Percentiles rank a stretch among this genome's conserved stretches.
Evolutionary conservation across 1,284 basidiomycete species (phyloP).

Genomic region (Ustanciosporium gigantosporum): DNA sequence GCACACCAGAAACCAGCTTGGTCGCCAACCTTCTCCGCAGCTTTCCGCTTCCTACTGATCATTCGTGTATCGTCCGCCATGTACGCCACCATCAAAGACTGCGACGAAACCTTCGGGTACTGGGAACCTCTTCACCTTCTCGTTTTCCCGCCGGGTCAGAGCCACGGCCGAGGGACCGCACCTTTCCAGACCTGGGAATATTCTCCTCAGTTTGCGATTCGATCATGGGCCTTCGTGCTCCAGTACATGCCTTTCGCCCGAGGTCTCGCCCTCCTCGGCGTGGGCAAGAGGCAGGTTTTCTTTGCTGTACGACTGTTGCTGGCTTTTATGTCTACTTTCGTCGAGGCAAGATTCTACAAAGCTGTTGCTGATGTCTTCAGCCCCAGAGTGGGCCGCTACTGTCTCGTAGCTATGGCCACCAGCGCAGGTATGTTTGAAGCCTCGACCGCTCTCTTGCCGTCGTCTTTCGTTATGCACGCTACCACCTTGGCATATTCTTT

Average conservation of each 20-base stretch:
- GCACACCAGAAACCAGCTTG: slow-evolving; percentile 32
- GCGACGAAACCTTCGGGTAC: slow-evolving; percentile 93
- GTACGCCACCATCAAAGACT: slow-evolving; percentile 94
- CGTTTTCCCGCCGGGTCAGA: slow-evolving; percentile 63
- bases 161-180: slow-evolving; percentile 3
- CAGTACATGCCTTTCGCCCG: slow-evolving; percentile 62
- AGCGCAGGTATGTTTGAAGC: slow-evolving; percentile 94
- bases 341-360: slow-evolving; percentile 84
- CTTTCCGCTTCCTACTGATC: slow-evolving; percentile 80
- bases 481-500: slow-evolving; percentile 80
- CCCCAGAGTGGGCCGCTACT: slow-evolving; percentile 84
- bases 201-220: slow-evolving; percentile 83
- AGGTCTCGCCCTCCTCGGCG: slow-evolving; percentile 13
- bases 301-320: slow-evolving; percentile 83
- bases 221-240: slow-evolving; percentile 88
- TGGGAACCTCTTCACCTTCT: slow-evolving; percentile 93
- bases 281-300: slow-evolving; percentile 74
- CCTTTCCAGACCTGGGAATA: slow-evolving; percentile 98
- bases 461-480: slow-evolving; percentile 91
- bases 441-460: slow-evolving; percentile 71
- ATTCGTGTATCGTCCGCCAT: slow-evolving; percentile 81
- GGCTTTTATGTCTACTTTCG: slow-evolving; percentile 73
- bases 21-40: slow-evolving; percentile 68
- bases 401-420: slow-evolving; percentile 80
- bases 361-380: slow-evolving; percentile 80